Evolutionary conservation across 2,329 filamentous ascomycete genomes (phyloP).

Genomic region (Colletotrichum viniferum): DNA sequence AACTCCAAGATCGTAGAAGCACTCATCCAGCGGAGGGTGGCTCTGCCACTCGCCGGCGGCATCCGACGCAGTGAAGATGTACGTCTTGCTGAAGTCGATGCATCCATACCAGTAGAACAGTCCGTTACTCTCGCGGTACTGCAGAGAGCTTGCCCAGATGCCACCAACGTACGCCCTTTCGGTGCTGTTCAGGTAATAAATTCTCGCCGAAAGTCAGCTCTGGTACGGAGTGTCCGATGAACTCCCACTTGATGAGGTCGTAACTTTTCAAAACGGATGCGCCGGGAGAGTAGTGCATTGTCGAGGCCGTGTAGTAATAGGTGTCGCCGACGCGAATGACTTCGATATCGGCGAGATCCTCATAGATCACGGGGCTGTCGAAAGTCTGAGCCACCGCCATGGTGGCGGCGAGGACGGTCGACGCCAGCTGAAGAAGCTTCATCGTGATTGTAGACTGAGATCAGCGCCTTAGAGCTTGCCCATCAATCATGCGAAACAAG

Average conservation of each 20-base stretch:
- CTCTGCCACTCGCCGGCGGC: slow-evolving; percentile 11
- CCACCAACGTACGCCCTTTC: slow-evolving; percentile 53
- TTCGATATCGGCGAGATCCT: slow-evolving; percentile 56
- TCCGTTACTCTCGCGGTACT: slow-evolving; percentile 22
- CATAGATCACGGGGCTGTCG: slow-evolving; percentile 53
- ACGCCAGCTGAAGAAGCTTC: not conserved
- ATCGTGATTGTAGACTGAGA: not conserved
- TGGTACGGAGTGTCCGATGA: slow-evolving; percentile 39
- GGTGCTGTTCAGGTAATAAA: slow-evolving; percentile 50
- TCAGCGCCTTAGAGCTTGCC: not conserved
- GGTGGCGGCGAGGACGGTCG: not conserved
- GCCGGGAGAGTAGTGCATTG: slow-evolving; percentile 53
- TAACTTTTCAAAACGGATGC: slow-evolving; percentile 53
- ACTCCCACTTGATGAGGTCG: slow-evolving; percentile 52
- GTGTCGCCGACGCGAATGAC: slow-evolving; percentile 40
- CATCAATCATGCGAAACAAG: not conserved
- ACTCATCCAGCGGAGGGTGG: slow-evolving; percentile 19
- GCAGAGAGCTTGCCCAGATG: slow-evolving; percentile 56
- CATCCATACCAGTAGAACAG: slow-evolving; percentile 24
- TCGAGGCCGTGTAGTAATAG: slow-evolving; percentile 56
- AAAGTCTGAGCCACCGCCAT: slow-evolving; percentile 26
- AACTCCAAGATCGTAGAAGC: slow-evolving; percentile 12
- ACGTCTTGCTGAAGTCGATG: slow-evolving; percentile 20
- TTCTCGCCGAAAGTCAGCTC: slow-evolving; percentile 42
- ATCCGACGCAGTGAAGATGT: slow-evolving; percentile 20